Base-by-base conservation (phyloP, 2,329 filamentous ascomycete species). In the Fusarium armeniacum region DNA sequence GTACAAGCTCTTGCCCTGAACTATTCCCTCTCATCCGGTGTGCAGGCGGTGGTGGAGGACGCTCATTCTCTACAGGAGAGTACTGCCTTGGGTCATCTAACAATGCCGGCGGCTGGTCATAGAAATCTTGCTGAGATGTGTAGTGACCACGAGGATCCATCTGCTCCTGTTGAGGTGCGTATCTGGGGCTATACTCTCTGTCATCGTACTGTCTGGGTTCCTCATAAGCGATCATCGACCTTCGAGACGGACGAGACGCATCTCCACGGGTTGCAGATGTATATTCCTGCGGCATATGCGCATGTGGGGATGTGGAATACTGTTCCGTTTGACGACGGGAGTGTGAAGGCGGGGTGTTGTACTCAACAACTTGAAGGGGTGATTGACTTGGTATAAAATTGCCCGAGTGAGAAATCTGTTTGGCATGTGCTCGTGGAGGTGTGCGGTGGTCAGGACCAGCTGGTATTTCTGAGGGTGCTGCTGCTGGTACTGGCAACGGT, bases 21-120 rank as follows among this genome's bases (percentile, higher is more conserved):
- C 80, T 84, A 61, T 80, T 83, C 64, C 85, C 82, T 62, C 84
- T 76, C 26, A 77, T 79, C 60, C 87, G 78, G 67, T 89, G 87
- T 13, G 81, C 86, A 5, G 87, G 87, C 1, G 87, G 87, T 9
- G 86, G 87, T 5, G 87, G 87, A 8, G 87, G 86, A 4, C 81
- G 81, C 33, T 83, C 82, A 41, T 82, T 78, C 3, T 84, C 83
- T 9, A 78, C 64, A 6, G 79, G 71, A 9, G 78, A 78, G 46
- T 75, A 76, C 12, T 81, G 78, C 26, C 78, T 75, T 8, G 61
- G 54, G 16, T 81, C 78, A 9, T 81, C 78, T 32, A 70, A 60
- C 4, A 64, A 47, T 59, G 75, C 70, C 33, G 74, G 72, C 22
- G 45, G 45, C 24, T 52, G 67, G 47, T 81, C 79, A 57, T 77